These are phyloP conservation scores for Aphanocladium album DNA, from an alignment of 2,329 filamentous ascomycete species.

Conservation along the genomic window DNA sequence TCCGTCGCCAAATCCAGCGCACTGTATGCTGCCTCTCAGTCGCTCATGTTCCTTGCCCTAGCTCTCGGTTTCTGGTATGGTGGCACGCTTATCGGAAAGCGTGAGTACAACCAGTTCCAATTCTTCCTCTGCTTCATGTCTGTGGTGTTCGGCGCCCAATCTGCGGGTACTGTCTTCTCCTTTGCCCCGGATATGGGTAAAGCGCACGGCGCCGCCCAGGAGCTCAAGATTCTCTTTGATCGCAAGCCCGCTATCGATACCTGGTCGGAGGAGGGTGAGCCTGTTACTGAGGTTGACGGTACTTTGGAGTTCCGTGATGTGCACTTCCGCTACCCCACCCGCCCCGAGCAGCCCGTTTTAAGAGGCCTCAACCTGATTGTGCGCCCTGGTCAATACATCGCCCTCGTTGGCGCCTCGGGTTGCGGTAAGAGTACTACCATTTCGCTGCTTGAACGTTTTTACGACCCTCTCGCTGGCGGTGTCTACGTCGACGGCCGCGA, in stretches of 20 bases:
- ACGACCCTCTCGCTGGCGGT: slow-evolving; percentile 58
- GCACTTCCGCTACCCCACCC: slow-evolving; percentile 56
- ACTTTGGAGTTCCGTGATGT: slow-evolving; percentile 53
- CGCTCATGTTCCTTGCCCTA: slow-evolving; percentile 65
- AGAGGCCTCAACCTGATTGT: slow-evolving; percentile 58
- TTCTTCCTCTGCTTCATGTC: slow-evolving; percentile 61
- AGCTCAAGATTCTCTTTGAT: no score
- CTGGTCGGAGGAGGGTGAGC: slow-evolving; percentile 28
- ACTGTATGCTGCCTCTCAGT: slow-evolving; percentile 81
- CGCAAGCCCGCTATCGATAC: no score
- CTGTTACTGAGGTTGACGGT: slow-evolving; percentile 44
- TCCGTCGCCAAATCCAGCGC: slow-evolving; percentile 71
- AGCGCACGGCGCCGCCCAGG: slow-evolving; percentile 42
- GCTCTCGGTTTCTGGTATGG: slow-evolving; percentile 65
- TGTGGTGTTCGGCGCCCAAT: slow-evolving; percentile 62
- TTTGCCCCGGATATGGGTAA: no score
- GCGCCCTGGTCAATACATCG: slow-evolving; percentile 64
- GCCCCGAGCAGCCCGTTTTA: slow-evolving; percentile 50
- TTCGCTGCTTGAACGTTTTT: slow-evolving; percentile 61
- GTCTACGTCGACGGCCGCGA: slow-evolving; percentile 61
- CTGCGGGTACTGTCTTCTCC: slow-evolving; percentile 24
- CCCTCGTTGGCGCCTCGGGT: slow-evolving; percentile 64
- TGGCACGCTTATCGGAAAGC: slow-evolving; percentile 49
- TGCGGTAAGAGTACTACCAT: slow-evolving; percentile 72
- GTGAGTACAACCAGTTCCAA: slow-evolving; percentile 41